Evolutionary conservation across 768 basidiomycete genomes (phyloP), one percentile per base, ranked within the genome.

Genomic region (Coprinopsis cinerea): DNA sequence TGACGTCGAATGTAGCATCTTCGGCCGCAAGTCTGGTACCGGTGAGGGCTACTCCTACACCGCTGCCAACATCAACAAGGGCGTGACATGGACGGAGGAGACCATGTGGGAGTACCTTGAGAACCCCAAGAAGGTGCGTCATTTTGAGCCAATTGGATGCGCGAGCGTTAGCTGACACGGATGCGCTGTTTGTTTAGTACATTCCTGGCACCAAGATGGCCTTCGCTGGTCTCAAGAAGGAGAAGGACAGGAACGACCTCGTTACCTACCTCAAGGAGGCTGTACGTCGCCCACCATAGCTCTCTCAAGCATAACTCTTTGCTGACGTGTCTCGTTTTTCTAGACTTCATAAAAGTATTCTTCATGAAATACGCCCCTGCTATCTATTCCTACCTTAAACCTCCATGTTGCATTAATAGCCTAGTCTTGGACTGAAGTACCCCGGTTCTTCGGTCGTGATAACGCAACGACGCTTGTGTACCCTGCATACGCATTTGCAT

Each of bases 191-290:
- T 39, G 1, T 45, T n/a, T 52, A 90, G 88, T 93, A 92, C 74
- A 94, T 94, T 57, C 91, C 91, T 32, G 93, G 94, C 42, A 96
- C 94, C 44, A 96, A 95, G 76, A 97, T 97, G 94, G 94, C 93
- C 51, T 97, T 96, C 60, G 92, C 93, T 57, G 95, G 95, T 61
- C 72, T 98, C 66, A 98, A 97, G 85, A 98, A 97, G 82, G 91
- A 91, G 9, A 92, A 93, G 79, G 94, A 97, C 68, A 85, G 94
- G 73, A 88, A 83, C 65, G 94, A 98, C 73, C 83, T 98, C 61
- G 79, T 97, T 62, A 82, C 92, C 51, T 82, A 76, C 65, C 75
- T 94, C 60, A 88, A 88, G 76, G 79, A 83, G 45, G 63, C 79
- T 48, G 88, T 89, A 62, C 55, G 85, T 73, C 3, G 17, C 18